Base-by-base conservation (phyloP, 2,329 filamentous ascomycete genomes). In the Xylariaceae sp. region DNA sequence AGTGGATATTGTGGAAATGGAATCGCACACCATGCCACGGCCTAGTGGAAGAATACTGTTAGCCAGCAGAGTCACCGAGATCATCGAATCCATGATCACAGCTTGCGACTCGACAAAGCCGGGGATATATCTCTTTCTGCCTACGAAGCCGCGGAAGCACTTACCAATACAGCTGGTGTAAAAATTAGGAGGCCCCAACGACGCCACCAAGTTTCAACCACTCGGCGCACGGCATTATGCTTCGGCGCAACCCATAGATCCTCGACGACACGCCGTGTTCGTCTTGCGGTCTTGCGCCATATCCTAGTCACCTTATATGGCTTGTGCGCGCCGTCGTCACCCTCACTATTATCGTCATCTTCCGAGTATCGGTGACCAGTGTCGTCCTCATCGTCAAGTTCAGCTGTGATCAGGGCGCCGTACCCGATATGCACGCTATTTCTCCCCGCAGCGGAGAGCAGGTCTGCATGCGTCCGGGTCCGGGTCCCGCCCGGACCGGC, bases 1-100 rank as follows among this genome's bases (percentile, higher is more conserved):
- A 87, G 70, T 1, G 80, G 76, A 67, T 87, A 87, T 66, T 86
- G 81, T 17, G 86, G 86, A 62, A 88, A 84, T 0, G 86, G 86
- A 51, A 88, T 67, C 2, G 85, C 81, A 67, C 84, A 87, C 86
- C 86, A 88, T 10, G 77, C 77, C 54, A 88, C 80, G 37, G 83
- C 82, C 83, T 85, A 54, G 47, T 52, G 17, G 48, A 39, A 44
- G 13, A 3, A 30, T n/a, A 39, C 18, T 55, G 42, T 64, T 58
- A 63, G 61, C 44, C 48, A 39, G 30, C 11, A 47, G 42, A 34
- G 35, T 45, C 5, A 42, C 9, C 37, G 37, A 30, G 17, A 37
- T 11, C 42, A 35, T 45, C 17, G 35, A 52, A 48, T n/a, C 39
- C n/a, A 34, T 23, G 8, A 23, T 23, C 15, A 1, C 6, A 18